Evolutionary conservation across 768 basidiomycete species (phyloP), one percentile per base, ranked within the genome.

Genomic region (Boletus fagicola): DNA sequence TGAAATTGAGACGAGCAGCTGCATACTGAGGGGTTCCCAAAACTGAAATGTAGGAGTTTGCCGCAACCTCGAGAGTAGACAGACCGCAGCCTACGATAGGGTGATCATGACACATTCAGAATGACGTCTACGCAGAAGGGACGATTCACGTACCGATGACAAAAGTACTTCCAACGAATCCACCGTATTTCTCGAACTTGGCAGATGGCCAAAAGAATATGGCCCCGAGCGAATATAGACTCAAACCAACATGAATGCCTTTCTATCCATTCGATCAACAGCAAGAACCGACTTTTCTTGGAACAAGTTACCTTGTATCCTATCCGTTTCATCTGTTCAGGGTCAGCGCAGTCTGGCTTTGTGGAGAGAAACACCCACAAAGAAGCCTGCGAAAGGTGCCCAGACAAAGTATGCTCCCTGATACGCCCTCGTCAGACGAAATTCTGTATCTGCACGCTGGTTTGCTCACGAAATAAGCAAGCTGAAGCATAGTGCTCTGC

Each of bases 141-240:
- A 47, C 0, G 35, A 15, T 31, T 50, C 36, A 53, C 74, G 63
- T 56, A 83, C 83, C 83, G 51, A 85, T 87, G 48, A 87, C 80
- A 66, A 85, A 87, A 1, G 88, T 90, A 67, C 84, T 85, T 26
- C 84, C 84, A 33, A 90, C 85, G 65, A 90, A 90, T 22, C 87
- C 88, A 31, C 83, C 84, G 56, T 87, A 90, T 63, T 79, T 83
- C 52, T 75, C 75, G 66, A 78, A 89, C 63, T 79, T 83, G 38
- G 88, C 87, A 42, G 84, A 86, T 18, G 87, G 86, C 88, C 88
- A 90, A 76, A 89, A 90, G 70, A 88, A 84, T 59, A 90, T 78
- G 24, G 88, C 88, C 49, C 89, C 88, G 74, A 71, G 42, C 13
- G 84, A 84, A 62, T 86, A 86, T 7, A 85, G 68, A 10, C 75